Base-by-base conservation (phyloP, 2,329 filamentous ascomycete species). In the Fusarium sp. region DNA sequence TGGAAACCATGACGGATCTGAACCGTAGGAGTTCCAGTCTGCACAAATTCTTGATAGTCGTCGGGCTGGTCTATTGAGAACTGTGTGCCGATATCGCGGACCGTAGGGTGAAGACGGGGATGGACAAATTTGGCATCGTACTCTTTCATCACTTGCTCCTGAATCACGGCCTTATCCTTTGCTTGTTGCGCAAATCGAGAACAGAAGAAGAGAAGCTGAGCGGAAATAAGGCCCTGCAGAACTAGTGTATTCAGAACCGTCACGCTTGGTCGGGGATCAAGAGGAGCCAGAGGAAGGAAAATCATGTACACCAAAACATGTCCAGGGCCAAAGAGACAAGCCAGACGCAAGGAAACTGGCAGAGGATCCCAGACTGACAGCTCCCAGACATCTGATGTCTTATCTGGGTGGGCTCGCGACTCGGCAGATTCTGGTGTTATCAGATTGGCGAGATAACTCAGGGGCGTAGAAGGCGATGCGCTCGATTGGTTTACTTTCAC, bases 91-190 rank as follows among this genome's bases (percentile, higher is more conserved):
- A 95, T 94, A 89, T 90, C 88, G 59, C 88, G 83, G 72, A 97
- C 93, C 9, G 93, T 86, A 12, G 92, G 93, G 75, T 97, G 93
- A n/a, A 97, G 89, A 15, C 91, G 88, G 4, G 96, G 96, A 77
- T 97, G 94, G 2, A 99, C 96, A 78, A 92, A 98, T 83, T 99
- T 99, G 75, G 90, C 93, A 79, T 98, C 94, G 79, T 99, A 99
- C 82, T 99, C 96, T 79, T 94, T 92, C 82, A 98, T 87, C 9
- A 98, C 95, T 81, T 98, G 93, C 75, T 92, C 94, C 75, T 97
- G 94, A 65, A 99, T 92, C 50, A 98, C 87, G 4, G 91, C 87
- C 4, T 89, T 90, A 80, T 99, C 96, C 79, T 94, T 97, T 68
- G 89, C 90, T 80, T 98, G 95, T 79, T 95, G 95, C 7, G 89